Conservation (phyloP, 1,284 basidiomycete species). For the Heliocybe sulcata region DNA sequence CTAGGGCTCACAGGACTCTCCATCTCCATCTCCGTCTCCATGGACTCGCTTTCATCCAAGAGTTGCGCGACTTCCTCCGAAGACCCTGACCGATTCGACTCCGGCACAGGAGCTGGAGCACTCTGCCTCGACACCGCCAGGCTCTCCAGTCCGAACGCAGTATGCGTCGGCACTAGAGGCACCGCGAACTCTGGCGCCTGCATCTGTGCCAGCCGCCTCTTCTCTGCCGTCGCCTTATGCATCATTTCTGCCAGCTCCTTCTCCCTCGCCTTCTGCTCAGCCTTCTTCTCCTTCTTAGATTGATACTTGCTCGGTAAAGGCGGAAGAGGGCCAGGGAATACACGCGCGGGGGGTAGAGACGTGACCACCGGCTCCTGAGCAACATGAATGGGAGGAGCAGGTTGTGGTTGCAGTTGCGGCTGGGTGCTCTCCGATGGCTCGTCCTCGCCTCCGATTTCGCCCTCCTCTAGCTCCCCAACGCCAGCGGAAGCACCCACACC, state of each 20-base stretch:
- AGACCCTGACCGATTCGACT: too few relatives aligned
- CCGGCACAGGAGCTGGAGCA: background rate
- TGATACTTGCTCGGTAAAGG: background rate
- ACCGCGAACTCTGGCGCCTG: background rate
- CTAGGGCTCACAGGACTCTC: background rate
- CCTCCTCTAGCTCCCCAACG: background rate
- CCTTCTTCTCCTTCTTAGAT: background rate
- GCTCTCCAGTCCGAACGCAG: background rate
- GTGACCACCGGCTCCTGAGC: background rate
- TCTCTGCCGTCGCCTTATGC: background rate
- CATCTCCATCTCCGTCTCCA: background rate
- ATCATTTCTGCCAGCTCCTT: background rate
- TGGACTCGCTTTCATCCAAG: background rate
- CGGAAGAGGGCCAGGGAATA: background rate
- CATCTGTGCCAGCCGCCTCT: background rate
- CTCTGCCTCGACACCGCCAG: background rate
- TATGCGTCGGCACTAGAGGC: background rate
- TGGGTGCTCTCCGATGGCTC: too few relatives aligned
- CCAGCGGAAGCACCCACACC: background rate
- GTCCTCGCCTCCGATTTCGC: background rate
- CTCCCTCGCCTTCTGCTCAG: background rate
- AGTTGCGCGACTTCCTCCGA: background rate
- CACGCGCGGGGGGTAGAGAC: background rate
- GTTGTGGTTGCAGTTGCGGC: too few relatives aligned
- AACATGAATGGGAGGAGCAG: background rate